phyloP scores from a whole-genome alignment of 257 asterid species.

The Solanum medicagineum region DNA sequence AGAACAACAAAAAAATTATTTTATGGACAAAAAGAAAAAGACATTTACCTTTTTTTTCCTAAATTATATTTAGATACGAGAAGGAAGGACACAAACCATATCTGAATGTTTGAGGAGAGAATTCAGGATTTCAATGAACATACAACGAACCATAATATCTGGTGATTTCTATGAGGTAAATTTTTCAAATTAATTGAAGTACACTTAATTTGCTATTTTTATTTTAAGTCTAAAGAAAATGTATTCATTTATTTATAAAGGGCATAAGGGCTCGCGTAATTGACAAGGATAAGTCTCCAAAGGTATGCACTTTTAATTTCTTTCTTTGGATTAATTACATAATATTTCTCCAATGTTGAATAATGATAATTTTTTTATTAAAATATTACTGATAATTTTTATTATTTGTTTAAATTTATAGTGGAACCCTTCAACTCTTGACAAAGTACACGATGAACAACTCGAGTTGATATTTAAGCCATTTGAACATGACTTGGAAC shows the following conservation, averaged over 20 bases:
- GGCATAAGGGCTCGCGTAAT: background rate
- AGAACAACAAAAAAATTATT: no score
- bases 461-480: background rate
- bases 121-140: constrained; percentile 65
- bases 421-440: constrained; percentile 9
- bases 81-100: constrained; percentile 62
- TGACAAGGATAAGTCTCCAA: background rate
- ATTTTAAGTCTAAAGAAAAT: background rate
- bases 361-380: background rate
- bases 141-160: constrained; percentile 43
- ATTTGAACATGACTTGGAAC: background rate
- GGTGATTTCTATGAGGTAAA: constrained; percentile 80
- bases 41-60: background rate
- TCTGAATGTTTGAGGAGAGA: constrained; percentile 67
- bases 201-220: background rate
- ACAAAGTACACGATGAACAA: constrained; percentile 15
- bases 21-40: background rate
- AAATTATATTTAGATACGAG: constrained; percentile 36
- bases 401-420: background rate
- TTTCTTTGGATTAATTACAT: no score
- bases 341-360: no score
- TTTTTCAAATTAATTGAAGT: no score
- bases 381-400: background rate
- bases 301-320: background rate
- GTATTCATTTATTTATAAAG: background rate